These are phyloP conservation scores for Heterobasidion parviporum DNA, from an alignment of 1,284 basidiomycete species.

Conservation along the genomic window DNA sequence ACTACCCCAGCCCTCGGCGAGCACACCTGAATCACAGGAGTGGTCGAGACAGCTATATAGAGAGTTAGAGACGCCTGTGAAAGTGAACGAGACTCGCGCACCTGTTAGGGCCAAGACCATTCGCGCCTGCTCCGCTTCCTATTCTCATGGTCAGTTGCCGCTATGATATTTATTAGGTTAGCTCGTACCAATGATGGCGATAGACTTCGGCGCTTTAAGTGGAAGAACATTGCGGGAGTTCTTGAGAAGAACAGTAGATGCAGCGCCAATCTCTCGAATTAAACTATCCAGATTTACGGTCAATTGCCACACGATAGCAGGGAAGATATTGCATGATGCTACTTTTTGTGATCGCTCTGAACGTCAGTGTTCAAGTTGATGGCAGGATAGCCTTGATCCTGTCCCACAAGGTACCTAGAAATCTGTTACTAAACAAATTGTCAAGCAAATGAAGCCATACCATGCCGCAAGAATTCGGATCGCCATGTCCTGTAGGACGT, in stretches of 20 bases:
- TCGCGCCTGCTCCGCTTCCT: slow-evolving; percentile 55
- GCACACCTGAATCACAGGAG: slow-evolving; percentile 23
- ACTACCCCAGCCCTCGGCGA: slow-evolving; percentile 53
- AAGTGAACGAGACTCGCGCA: slow-evolving; percentile 17
- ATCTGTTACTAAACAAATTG: not conserved
- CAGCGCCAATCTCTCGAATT: slow-evolving; percentile 58
- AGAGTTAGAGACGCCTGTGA: slow-evolving; percentile 4
- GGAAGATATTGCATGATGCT: slow-evolving; percentile 7
- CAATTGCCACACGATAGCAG: not conserved
- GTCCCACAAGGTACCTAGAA: slow-evolving; percentile 44
- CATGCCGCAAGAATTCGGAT: slow-evolving; percentile 53
- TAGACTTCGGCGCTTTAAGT: slow-evolving; percentile 37
- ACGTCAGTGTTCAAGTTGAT: slow-evolving; percentile 45
- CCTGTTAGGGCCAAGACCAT: slow-evolving; percentile 51
- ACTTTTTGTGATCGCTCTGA: slow-evolving; percentile 54
- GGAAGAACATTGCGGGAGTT: slow-evolving; percentile 53
- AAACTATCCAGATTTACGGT: slow-evolving; percentile 25
- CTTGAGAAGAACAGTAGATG: slow-evolving; percentile 69
- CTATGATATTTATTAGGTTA: not conserved
- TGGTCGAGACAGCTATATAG: slow-evolving; percentile 12
- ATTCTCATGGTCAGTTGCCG: not conserved
- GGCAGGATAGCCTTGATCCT: slow-evolving; percentile 49
- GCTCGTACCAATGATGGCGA: slow-evolving; percentile 39
- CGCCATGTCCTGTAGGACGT: slow-evolving; percentile 42
- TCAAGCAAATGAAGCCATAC: slow-evolving; percentile 17